Conservation (phyloP, 805 yeast genomes). For the Pichia phayaonensis region DNA sequence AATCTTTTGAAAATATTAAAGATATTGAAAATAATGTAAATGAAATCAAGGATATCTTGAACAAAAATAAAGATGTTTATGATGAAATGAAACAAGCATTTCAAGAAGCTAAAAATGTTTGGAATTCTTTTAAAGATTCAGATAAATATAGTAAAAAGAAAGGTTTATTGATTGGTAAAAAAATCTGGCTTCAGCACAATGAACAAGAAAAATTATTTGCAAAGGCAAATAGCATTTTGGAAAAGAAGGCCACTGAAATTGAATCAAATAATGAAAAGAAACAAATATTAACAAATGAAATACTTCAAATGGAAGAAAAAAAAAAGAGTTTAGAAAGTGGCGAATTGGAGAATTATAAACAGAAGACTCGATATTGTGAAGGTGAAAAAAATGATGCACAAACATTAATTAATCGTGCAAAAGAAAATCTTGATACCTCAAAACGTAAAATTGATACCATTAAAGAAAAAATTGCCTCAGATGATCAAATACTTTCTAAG, state of each 20-base stretch:
- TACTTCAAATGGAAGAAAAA: constrained; percentile 6
- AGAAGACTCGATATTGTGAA: not conserved
- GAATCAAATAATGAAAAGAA: not conserved
- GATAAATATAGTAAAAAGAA: constrained; percentile 34
- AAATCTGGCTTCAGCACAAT: constrained; percentile 39
- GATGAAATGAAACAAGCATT: constrained; percentile 31
- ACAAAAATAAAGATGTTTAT: constrained; percentile 27
- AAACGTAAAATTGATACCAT: constrained; percentile 8
- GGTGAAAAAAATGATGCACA: not conserved
- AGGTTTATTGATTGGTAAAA: constrained; percentile 38
- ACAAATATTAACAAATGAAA: constrained; percentile 2
- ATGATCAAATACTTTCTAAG: constrained; percentile 4
- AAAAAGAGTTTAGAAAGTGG: constrained; percentile 9
- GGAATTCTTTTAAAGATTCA: constrained; percentile 33
- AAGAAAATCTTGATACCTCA: constrained; percentile 10
- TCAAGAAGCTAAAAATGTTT: constrained; percentile 35
- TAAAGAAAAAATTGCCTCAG: constrained; percentile 8
- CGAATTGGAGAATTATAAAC: constrained; percentile 3
- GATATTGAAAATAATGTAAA: constrained; percentile 35
- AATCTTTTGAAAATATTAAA: constrained; percentile 48
- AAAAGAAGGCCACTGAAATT: constrained; percentile 1
- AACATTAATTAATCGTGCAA: constrained; percentile 12
- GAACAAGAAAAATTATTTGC: constrained; percentile 21
- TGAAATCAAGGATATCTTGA: constrained; percentile 31
- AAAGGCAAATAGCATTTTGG: constrained; percentile 5